Percentiles rank a stretch among this genome's conserved stretches.
Conservation (phyloP, 257 asterid genomes). For the Scutellaria minor region DNA sequence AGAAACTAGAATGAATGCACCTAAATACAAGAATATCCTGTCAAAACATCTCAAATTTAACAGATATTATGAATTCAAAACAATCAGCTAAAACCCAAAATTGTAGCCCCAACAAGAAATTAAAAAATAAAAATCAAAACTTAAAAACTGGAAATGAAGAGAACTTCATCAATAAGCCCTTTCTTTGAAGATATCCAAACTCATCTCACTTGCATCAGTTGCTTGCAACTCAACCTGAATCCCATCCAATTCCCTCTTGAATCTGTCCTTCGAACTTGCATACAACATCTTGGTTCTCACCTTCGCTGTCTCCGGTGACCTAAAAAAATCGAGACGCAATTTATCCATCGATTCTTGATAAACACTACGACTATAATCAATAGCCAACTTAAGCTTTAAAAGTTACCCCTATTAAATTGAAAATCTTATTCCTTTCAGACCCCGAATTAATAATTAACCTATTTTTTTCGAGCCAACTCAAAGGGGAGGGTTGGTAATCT, state of each 20-base stretch:
- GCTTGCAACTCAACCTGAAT: constrained; percentile 57
- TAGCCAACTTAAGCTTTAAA: too few relatives aligned
- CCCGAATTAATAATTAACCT: too few relatives aligned
- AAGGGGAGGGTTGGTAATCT: not conserved
- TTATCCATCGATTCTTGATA: not conserved
- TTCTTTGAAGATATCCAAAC: constrained; percentile 55
- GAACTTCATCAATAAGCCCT: constrained; percentile 42
- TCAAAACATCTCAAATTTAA: constrained; percentile 27
- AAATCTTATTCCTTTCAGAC: too few relatives aligned
- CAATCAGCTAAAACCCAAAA: constrained; percentile 9
- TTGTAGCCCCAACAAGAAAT: constrained; percentile 27
- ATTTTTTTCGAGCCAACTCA: not conserved
- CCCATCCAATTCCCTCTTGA: constrained; percentile 58
- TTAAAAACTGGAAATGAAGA: not conserved
- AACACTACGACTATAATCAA: too few relatives aligned
- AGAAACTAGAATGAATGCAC: not conserved
- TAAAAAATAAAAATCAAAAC: not conserved
- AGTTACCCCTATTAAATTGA: too few relatives aligned
- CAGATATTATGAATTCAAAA: constrained; percentile 27
- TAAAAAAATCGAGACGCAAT: not conserved
- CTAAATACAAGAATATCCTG: constrained; percentile 5
- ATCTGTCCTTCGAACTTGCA: constrained; percentile 57
- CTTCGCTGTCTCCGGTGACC: constrained; percentile 54
- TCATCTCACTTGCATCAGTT: constrained; percentile 60
- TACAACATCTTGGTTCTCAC: constrained; percentile 58